These are phyloP conservation scores for Tuber calosporum DNA, from an alignment of 495 filamentous ascomycete genomes.

Conservation along the genomic window DNA sequence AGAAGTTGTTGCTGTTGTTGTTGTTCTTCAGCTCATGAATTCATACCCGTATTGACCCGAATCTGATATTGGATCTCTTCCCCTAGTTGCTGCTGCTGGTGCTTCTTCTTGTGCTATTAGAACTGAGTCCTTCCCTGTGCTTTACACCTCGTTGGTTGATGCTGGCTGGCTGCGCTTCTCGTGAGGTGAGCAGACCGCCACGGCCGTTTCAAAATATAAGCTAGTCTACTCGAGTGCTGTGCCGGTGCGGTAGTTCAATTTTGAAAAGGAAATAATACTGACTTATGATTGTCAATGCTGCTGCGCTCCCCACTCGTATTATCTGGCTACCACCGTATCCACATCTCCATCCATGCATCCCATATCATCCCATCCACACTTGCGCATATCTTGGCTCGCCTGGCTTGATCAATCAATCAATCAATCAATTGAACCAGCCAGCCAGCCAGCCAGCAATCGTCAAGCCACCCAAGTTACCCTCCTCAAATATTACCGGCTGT, in stretches of 20 bases:
- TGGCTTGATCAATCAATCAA: not conserved
- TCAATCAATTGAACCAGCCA: not conserved
- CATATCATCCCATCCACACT: not conserved
- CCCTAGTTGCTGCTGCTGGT: not conserved
- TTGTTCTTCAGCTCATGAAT: not conserved
- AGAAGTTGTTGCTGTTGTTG: no score
- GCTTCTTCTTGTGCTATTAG: not conserved
- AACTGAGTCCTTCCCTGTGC: not conserved
- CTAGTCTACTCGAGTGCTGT: not conserved
- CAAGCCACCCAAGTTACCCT: not conserved
- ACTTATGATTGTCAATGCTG: not conserved
- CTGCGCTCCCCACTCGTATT: not conserved
- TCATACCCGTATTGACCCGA: not conserved
- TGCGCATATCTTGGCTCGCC: not conserved
- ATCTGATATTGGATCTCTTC: not conserved
- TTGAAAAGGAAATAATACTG: not conserved
- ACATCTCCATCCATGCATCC: not conserved
- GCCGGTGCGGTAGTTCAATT: not conserved
- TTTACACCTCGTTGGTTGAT: not conserved
- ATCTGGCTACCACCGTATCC: not conserved
- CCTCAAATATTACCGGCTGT: not conserved
- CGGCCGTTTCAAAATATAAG: not conserved
- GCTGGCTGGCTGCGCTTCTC: not conserved
- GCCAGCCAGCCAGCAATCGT: not conserved
- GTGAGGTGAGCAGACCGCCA: not conserved